Percentiles rank a stretch among this genome's conserved stretches.
These are phyloP conservation scores for Gossypium bickii DNA, from an alignment of 345 rosid genomes.

Conservation along the genomic window DNA sequence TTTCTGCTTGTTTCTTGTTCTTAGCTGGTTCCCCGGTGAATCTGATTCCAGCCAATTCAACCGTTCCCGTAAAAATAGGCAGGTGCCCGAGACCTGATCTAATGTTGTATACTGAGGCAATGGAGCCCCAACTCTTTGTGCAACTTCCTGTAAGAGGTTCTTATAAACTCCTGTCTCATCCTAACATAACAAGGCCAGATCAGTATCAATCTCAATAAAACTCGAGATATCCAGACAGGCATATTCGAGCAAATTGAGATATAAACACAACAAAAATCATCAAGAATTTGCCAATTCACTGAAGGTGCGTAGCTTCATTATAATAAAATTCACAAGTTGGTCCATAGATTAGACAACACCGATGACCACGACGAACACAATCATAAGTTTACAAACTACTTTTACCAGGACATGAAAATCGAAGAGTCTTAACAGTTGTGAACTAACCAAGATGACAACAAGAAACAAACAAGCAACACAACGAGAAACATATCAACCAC, in stretches of 20 bases:
- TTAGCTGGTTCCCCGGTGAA: constrained; percentile 94
- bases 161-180: constrained; percentile 99
- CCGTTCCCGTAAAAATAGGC: constrained; percentile 91
- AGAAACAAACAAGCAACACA: neutral
- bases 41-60: constrained; percentile 83
- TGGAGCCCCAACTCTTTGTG: constrained; percentile 95
- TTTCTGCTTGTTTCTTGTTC: constrained; percentile 97
- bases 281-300: neutral
- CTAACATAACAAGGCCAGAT: constrained; percentile 34
- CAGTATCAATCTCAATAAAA: constrained; percentile 16
- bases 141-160: constrained; percentile 91
- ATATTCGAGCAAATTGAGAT: neutral
- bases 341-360: neutral
- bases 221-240: neutral
- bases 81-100: constrained; percentile 95
- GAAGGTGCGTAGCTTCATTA: neutral
- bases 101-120: constrained; percentile 80
- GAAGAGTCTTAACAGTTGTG: too few species aligned
- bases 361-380: neutral
- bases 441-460: neutral
- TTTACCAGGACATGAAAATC: neutral
- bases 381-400: neutral
- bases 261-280: neutral
- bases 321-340: neutral
- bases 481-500: neutral